Base-by-base conservation (phyloP, 2,329 filamentous ascomycete species). In the Apiospora rasikravindrae region DNA sequence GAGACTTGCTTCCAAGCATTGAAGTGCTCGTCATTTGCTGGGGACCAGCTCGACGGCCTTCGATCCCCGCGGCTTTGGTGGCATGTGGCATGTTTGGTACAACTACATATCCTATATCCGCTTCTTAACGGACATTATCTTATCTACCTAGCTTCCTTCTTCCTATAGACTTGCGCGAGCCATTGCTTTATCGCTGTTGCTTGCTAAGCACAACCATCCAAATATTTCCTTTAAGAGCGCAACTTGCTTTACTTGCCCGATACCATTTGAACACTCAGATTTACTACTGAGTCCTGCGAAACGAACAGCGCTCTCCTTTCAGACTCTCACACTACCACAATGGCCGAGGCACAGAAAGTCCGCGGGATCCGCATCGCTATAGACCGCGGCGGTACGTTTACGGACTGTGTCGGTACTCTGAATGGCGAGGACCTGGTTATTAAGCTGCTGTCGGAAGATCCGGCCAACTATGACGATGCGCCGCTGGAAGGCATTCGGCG, bases 401-500 rank as follows among this genome's bases (percentile, higher is more conserved):
- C 95, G 51, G 95, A 98, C 83, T 97, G 94, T 80, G 93, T 97
- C 26, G 94, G 94, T 75, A 96, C 95, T 77, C 89, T 93, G 6
- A 77, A 91, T 86, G 75, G 93, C 88, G 89, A 95, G 80, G 93
- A 96, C 80, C 88, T 95, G 70, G 87, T 97, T 71, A 94, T 96
- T 83, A 97, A 97, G 84, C 89, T 98, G 2, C 89, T 98, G 24
- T 97, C 94, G 2, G 94, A 96, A 78, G 95, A 98, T 81, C 95
- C 95, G 2, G 88, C 90, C 71, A 98, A 98, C 84, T 98, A 98
- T 84, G 87, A 91, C 22, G 95, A 98, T 85, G 95, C 95, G 16
- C 95, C 95, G 2, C 88, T 97, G 24, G 95, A 98, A 85, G 95
- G 95, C 40, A 98, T 98, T 79, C 90, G 95, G 22, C 91, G 95